These are phyloP conservation scores for Fraxinus cuspidata DNA, from an alignment of 257 asterid genomes.

Conservation along the genomic window DNA sequence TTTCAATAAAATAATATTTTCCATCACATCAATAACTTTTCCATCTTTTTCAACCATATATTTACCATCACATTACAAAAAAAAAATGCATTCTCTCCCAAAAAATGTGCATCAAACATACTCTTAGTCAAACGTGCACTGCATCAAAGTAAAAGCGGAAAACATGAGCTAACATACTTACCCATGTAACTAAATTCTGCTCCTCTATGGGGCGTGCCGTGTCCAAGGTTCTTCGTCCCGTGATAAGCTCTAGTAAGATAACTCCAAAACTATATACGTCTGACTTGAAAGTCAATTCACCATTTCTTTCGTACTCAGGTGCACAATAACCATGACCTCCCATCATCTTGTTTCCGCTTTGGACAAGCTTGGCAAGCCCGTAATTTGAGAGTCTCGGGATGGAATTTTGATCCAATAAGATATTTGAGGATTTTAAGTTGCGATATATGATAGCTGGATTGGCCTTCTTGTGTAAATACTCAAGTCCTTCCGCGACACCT, in stretches of 20 bases:
- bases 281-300: conserved; percentile 15
- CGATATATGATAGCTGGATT: background rate
- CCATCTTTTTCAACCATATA: too few relatives aligned
- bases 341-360: conserved; percentile 2
- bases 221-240: conserved; percentile 15
- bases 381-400: background rate
- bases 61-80: too few relatives aligned
- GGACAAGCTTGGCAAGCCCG: conserved; percentile 4
- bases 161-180: background rate
- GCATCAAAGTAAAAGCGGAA: background rate
- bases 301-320: conserved; percentile 16
- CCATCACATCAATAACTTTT: too few relatives aligned
- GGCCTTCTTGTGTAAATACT: conserved; percentile 4
- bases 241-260: conserved; percentile 15
- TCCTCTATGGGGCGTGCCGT: background rate
- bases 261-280: conserved; percentile 21
- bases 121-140: background rate
- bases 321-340: conserved; percentile 16
- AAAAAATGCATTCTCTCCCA: too few relatives aligned
- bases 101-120: too few relatives aligned
- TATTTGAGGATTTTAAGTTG: conserved; percentile 2
- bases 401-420: background rate
- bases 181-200: conserved; percentile 23
- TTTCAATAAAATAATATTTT: too few relatives aligned
- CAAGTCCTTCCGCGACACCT: conserved; percentile 1